Evolutionary conservation across 192 early-diverging fungal genomes (phyloP).

Genomic region (Jimgerdemannia lactiflua): DNA sequence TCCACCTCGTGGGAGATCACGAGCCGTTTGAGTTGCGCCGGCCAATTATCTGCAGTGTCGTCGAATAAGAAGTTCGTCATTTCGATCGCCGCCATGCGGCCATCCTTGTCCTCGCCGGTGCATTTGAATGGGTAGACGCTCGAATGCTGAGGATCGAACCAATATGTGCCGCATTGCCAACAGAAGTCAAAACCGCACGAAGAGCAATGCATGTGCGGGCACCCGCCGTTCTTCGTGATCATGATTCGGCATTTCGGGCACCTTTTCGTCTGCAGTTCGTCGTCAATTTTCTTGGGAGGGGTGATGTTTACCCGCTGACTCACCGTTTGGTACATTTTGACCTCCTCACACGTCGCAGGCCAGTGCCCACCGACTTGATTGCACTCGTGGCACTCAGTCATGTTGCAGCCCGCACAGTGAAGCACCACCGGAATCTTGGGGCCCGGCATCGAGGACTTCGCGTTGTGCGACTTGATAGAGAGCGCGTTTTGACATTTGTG

Average conservation of each 20-base stretch:
- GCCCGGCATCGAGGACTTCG: neutral
- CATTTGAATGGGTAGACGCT: neutral
- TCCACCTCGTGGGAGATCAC: neutral
- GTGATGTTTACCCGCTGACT: neutral
- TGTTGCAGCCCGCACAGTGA: slow-evolving; percentile 8
- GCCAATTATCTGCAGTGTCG: neutral
- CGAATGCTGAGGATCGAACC: neutral
- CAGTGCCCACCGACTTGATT: slow-evolving; percentile 7
- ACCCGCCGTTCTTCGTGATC: slow-evolving; percentile 13
- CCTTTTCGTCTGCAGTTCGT: slow-evolving; percentile 1
- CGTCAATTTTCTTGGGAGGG: neutral
- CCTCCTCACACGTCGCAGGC: slow-evolving; percentile 15
- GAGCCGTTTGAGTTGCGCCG: neutral
- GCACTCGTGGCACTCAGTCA: slow-evolving; percentile 6
- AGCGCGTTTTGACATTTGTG: slow-evolving; percentile 8
- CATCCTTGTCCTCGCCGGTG: neutral
- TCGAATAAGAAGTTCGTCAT: slow-evolving; percentile 1
- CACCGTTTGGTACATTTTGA: slow-evolving; percentile 1
- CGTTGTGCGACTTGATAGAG: neutral
- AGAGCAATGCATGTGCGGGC: slow-evolving; percentile 11
- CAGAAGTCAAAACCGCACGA: slow-evolving; percentile 1
- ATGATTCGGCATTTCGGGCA: slow-evolving; percentile 16
- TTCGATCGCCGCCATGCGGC: neutral
- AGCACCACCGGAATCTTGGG: neutral
- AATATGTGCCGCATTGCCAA: neutral